Conservation (phyloP, 2,329 filamentous ascomycete genomes). For the Botrytis deweyae region DNA sequence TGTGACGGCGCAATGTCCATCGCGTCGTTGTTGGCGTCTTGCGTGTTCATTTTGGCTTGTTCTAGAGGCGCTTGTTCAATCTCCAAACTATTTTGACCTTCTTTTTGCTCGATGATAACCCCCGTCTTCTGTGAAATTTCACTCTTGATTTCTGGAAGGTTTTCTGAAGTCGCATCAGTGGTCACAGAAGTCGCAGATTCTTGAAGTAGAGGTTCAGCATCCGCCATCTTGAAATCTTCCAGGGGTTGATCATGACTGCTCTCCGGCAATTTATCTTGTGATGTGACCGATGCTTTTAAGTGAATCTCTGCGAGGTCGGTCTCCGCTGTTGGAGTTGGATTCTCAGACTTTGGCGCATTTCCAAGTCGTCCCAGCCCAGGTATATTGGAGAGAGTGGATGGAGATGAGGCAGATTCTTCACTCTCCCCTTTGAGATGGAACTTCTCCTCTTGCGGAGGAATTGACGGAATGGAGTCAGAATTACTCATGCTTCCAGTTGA, state of each 20-base stretch:
- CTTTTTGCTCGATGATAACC: background rate
- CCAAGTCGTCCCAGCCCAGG: constrained; percentile 23
- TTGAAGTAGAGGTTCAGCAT: background rate
- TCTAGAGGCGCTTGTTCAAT: background rate
- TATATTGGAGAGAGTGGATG: constrained; percentile 16
- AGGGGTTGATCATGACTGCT: background rate
- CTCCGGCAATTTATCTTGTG: background rate
- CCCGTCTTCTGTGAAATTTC: background rate
- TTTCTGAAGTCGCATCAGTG: background rate
- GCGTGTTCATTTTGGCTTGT: background rate
- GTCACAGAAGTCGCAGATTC: constrained; percentile 3
- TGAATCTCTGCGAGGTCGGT: background rate
- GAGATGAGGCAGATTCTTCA: background rate
- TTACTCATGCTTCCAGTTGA: constrained; percentile 13
- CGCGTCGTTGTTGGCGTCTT: background rate
- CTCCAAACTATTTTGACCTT: background rate
- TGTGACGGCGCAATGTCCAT: constrained; percentile 7
- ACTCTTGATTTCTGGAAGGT: background rate
- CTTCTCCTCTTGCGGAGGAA: background rate
- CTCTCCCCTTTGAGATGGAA: background rate
- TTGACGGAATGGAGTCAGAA: background rate
- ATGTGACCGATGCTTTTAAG: background rate
- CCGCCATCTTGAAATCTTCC: constrained; percentile 13
- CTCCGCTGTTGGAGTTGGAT: background rate
- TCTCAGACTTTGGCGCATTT: constrained; percentile 18